These are phyloP conservation scores for Grigorovia humatica DNA, from an alignment of 805 yeast genomes.

Conservation along the genomic window DNA sequence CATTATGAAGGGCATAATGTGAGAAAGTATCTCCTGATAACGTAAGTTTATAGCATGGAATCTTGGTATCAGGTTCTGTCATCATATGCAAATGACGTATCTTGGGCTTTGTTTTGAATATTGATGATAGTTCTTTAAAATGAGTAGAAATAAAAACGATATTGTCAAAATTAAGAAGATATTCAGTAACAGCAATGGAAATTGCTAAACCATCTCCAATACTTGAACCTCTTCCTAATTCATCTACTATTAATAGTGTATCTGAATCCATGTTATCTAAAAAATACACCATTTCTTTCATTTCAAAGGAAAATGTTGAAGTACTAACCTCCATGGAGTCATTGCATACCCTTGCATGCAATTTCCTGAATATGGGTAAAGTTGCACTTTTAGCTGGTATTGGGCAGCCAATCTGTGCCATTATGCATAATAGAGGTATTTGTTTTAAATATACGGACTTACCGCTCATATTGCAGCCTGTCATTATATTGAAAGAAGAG, in stretches of 20 bases:
- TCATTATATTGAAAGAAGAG: conserved; percentile 39
- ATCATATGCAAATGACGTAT: conserved; percentile 33
- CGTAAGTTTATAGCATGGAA: conserved; percentile 21
- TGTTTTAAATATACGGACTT: conserved; percentile 48
- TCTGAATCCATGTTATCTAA: conserved; percentile 27
- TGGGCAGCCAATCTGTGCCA: conserved; percentile 51
- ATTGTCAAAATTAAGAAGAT: conserved; percentile 21
- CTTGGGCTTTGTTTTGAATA: conserved; percentile 26
- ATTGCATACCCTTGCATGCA: conserved; percentile 32
- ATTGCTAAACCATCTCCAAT: conserved; percentile 44
- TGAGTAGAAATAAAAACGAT: conserved; percentile 37
- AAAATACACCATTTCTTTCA: conserved; percentile 39
- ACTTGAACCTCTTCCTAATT: conserved; percentile 45
- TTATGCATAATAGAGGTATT: conserved; percentile 36
- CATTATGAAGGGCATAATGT: conserved; percentile 28
- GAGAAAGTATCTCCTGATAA: conserved; percentile 17
- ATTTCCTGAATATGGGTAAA: conserved; percentile 31
- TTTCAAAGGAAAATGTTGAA: conserved; percentile 38
- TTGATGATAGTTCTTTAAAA: conserved; percentile 33
- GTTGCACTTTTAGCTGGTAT: conserved; percentile 37
- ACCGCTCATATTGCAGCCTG: conserved; percentile 56
- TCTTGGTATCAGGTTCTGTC: conserved; percentile 11
- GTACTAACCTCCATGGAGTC: conserved; percentile 29
- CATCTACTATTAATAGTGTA: conserved; percentile 41
- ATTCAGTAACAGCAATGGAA: conserved; percentile 36